A percentile compares a stretch with the other conserved stretches of the same genome.
These are phyloP conservation scores for Ceratopteris richardii DNA, from an alignment of 75 land plant species.

Conservation along the genomic window DNA sequence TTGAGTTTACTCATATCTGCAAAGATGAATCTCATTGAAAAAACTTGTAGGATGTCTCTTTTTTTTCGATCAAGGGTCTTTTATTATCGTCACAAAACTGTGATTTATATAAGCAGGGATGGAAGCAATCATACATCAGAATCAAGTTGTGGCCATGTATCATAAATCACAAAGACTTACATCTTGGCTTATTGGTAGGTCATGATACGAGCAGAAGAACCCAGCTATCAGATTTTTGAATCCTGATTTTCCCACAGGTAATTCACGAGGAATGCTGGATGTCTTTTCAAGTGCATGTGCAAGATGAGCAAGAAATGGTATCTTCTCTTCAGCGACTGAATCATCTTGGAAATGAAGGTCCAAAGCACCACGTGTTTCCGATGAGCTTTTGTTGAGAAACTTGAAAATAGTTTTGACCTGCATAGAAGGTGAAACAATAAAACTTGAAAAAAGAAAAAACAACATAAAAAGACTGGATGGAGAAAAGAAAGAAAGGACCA, in stretches of 20 bases:
- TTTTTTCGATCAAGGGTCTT: no score
- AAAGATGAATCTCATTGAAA: no score
- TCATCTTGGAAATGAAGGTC: slow-evolving; percentile 89
- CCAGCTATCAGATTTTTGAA: slow-evolving; percentile 79
- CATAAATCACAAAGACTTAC: no score
- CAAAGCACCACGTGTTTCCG: slow-evolving; percentile 76
- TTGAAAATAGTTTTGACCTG: slow-evolving; percentile 94
- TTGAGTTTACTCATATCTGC: no score
- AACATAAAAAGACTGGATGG: no score
- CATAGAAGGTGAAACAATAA: neutral
- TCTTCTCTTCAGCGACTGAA: slow-evolving; percentile 93
- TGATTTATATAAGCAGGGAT: no score
- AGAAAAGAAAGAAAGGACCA: no score
- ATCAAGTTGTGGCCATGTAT: no score
- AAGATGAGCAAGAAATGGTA: slow-evolving; percentile 89
- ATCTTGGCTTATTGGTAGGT: slow-evolving; percentile 57
- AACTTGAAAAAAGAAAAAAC: no score
- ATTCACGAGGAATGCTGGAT: slow-evolving; percentile 67
- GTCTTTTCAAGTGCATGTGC: slow-evolving; percentile 63
- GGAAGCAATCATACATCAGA: no score
- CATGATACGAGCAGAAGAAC: slow-evolving; percentile 82
- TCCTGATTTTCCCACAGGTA: slow-evolving; percentile 68
- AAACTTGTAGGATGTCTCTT: no score
- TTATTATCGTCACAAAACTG: no score
- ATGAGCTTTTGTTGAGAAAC: slow-evolving; percentile 68